Base-by-base conservation (phyloP, 306 rosid species). In the Myrica gale region DNA sequence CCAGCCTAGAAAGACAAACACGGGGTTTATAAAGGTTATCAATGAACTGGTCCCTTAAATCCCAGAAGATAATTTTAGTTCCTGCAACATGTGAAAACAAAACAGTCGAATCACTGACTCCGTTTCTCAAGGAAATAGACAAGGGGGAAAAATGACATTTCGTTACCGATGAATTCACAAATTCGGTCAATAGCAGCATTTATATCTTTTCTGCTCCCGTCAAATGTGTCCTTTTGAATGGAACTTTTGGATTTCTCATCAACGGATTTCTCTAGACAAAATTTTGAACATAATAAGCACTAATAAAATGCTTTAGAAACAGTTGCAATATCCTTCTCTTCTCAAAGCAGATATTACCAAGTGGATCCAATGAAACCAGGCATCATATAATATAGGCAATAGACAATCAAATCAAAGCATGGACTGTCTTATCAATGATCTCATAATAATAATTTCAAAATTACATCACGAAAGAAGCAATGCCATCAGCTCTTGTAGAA, bases 31-130 rank as follows among this genome's bases (percentile, higher is more conserved):
- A 95, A 55, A 95, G 88, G 79, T 87, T 89, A 54, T 92, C 90
- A n/a, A 95, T 85, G 81, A 92, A 88, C 61, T 92, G 96, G 62
- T 85, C 97, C 87, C 91, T 90, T 82, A 92, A 84, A 89, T 92
- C 99, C 87, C 93, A 89, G 88, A 95, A 95, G 82, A 95, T 67
- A 42, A 95, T 95, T 85, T 95, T 95, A 76, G 99, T 95, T 88
- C 97, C 99, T 95, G 96, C 82, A 86, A 74, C 79, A 70, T 13
- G 66, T 45, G 65, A 78, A 71, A 58, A 79, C 58, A 74, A 71
- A 74, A 47, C 17, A 56, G 53, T 69, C 68, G 15, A 68, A 55
- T n/a, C 16, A 80, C n/a, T 53, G 80, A 76, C 76, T 78, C 76
- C 71, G 47, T 68, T 79, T 71, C 58, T 26, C 78, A 65, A 65